phyloP scores from a whole-genome alignment of 202 grass and related monocot species.

The Sporobolus alterniflorus region DNA sequence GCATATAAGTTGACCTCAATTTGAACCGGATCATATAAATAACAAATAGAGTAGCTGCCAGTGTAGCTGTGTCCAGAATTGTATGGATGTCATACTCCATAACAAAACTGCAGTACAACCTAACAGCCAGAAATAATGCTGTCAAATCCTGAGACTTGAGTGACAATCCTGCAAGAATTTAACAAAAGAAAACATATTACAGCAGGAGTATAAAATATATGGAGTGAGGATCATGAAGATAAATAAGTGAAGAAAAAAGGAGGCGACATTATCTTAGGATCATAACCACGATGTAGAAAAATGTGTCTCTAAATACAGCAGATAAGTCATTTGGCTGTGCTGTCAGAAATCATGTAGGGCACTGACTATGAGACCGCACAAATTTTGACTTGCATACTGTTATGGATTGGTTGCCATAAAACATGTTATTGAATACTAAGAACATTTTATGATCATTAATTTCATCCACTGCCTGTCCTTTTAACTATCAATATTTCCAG shows the following conservation, averaged over 20 bases:
- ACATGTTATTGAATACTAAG: not conserved
- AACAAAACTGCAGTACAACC: slow-evolving; percentile 96
- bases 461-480: not conserved
- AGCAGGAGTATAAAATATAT: not conserved
- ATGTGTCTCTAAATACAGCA: not conserved
- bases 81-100: slow-evolving; percentile 99
- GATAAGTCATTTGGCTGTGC: slow-evolving; percentile 22
- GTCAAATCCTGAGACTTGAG: slow-evolving; percentile 97
- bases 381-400: not conserved
- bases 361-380: not conserved
- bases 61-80: slow-evolving; percentile 85
- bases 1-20: slow-evolving; percentile 91
- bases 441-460: not conserved
- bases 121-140: slow-evolving; percentile 92
- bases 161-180: slow-evolving; percentile 72
- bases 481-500: not conserved
- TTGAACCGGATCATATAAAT: slow-evolving; percentile 99
- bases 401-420: not conserved
- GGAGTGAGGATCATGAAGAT: not conserved
- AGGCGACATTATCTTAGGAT: not conserved
- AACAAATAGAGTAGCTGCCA: slow-evolving; percentile 90
- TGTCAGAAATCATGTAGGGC: not conserved
- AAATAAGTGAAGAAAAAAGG: not conserved
- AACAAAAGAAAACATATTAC: slow-evolving; percentile 18
- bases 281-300: not conserved